These are phyloP conservation scores for Sarcodon aspratus DNA, from an alignment of 768 basidiomycete genomes.

Conservation along the genomic window DNA sequence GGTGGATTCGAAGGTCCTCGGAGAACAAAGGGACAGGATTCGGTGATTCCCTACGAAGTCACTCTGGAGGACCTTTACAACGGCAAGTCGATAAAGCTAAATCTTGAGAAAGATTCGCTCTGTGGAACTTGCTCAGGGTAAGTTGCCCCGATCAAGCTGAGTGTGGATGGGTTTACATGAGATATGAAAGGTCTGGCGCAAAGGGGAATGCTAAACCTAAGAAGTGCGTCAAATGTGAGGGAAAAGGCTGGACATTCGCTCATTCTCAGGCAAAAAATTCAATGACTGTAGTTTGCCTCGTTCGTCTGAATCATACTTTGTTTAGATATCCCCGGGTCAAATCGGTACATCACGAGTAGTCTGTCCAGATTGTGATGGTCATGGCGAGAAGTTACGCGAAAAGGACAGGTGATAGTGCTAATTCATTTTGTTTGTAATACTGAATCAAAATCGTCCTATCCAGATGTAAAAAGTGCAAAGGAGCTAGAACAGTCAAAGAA, in stretches of 20 bases:
- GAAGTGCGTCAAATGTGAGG: conserved; percentile 69
- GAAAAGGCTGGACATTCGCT: conserved; percentile 64
- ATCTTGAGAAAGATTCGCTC: conserved; percentile 75
- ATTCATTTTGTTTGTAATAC: conserved; percentile 1
- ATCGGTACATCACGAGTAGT: conserved; percentile 39
- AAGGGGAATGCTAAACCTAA: conserved; percentile 79
- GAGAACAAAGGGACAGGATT: conserved; percentile 56
- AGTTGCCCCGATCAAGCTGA: conserved; percentile 7
- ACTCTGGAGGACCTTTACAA: conserved; percentile 89
- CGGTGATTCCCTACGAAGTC: conserved; percentile 70
- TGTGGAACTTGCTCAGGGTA: conserved; percentile 80
- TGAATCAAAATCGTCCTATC: background rate
- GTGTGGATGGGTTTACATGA: conserved; percentile 2
- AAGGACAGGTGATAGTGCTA: conserved; percentile 54
- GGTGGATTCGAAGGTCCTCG: conserved; percentile 21
- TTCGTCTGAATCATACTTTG: background rate
- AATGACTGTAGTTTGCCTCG: conserved; percentile 2
- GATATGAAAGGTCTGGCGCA: conserved; percentile 56
- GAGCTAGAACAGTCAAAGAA: conserved; percentile 70
- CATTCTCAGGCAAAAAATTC: conserved; percentile 36
- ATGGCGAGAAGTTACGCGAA: conserved; percentile 63
- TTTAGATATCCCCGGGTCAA: conserved; percentile 32
- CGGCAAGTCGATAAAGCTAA: conserved; percentile 82
- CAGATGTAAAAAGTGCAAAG: conserved; percentile 96
- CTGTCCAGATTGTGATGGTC: conserved; percentile 63